Percentiles rank a stretch among this genome's conserved stretches.
phyloP scores from a whole-genome alignment of 306 rosid genomes.

The Pyrus bretschneideri region DNA sequence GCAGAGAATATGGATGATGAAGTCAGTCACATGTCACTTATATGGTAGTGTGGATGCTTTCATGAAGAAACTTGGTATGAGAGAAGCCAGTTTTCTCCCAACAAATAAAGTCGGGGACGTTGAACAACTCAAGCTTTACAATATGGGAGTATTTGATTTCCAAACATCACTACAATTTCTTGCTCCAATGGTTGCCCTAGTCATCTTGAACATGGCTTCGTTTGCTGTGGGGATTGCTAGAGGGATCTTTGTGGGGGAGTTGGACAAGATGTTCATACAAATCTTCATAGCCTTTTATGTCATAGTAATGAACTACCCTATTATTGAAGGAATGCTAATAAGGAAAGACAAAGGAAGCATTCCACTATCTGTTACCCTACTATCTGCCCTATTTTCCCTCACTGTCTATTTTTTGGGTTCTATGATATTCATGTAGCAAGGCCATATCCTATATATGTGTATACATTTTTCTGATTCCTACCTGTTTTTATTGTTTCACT shows the following conservation, averaged over 20 bases:
- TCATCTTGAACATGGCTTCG: constrained; percentile 38
- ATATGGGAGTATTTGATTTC: constrained; percentile 47
- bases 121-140: constrained; percentile 36
- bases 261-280: constrained; percentile 18
- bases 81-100: constrained; percentile 47
- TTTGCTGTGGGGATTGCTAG: constrained; percentile 35
- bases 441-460: too few relatives aligned
- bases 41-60: constrained; percentile 55
- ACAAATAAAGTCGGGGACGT: constrained; percentile 50
- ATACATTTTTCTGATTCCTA: not conserved
- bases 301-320: constrained; percentile 8
- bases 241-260: constrained; percentile 18
- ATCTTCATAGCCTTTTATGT: constrained; percentile 16
- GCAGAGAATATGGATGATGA: constrained; percentile 62
- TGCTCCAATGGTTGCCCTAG: constrained; percentile 43
- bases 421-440: constrained; percentile 8
- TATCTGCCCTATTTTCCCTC: not conserved
- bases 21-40: constrained; percentile 31
- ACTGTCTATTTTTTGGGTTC: constrained; percentile 8
- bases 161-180: constrained; percentile 43
- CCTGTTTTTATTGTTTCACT: not conserved
- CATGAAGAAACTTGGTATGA: constrained; percentile 42
- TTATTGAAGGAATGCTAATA: constrained; percentile 25
- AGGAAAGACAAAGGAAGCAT: constrained; percentile 26
- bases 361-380: constrained; percentile 3